A percentile compares a stretch with the other conserved stretches of the same genome.
Evolutionary conservation across 306 rosid species (phyloP).

Genomic region (Lablab purpureus): DNA sequence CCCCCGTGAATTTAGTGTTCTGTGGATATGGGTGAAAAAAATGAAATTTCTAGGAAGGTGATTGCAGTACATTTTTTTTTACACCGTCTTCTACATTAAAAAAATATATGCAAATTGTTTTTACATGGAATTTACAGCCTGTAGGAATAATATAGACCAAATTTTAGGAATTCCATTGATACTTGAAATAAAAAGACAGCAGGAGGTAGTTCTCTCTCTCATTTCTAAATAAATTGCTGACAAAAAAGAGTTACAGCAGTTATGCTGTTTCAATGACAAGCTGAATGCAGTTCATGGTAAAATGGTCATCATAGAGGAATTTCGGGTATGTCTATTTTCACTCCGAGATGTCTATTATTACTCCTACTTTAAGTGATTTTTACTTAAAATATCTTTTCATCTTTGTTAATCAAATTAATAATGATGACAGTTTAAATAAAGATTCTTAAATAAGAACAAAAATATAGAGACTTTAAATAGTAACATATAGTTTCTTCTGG

Average conservation of each 20-base stretch:
- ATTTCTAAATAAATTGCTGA: not conserved
- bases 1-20: conserved; percentile 41
- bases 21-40: conserved; percentile 28
- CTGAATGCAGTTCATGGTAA: conserved; percentile 15
- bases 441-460: not conserved
- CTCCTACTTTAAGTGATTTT: not conserved
- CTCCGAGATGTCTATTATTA: not conserved
- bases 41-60: conserved; percentile 26
- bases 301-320: not conserved
- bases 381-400: not conserved
- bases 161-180: conserved; percentile 3
- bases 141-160: conserved; percentile 14
- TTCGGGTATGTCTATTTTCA: not conserved
- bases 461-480: not conserved
- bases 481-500: not conserved
- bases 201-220: conserved; percentile 5
- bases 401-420: not conserved
- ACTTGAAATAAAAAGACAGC: conserved; percentile 5
- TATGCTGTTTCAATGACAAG: conserved; percentile 26
- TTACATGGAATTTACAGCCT: conserved; percentile 14
- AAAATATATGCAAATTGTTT: not conserved
- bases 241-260: conserved; percentile 14
- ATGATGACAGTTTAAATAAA: not conserved
- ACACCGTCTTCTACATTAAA: not conserved
- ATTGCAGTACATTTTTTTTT: not conserved